Conservation (phyloP, 2,329 filamentous ascomycete genomes). For the Trichoderma arundinaceum region DNA sequence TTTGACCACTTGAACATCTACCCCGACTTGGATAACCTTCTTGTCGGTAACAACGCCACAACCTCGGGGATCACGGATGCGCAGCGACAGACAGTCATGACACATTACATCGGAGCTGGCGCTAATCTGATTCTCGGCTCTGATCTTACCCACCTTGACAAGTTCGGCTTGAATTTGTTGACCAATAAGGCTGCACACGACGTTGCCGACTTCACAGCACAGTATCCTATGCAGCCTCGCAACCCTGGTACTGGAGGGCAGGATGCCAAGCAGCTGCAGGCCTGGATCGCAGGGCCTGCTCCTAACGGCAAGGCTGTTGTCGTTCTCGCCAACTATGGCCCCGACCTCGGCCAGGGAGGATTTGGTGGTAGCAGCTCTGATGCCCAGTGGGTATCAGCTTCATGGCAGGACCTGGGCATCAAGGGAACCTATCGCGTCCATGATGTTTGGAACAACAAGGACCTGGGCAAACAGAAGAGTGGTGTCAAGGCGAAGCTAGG, state of each 20-base stretch:
- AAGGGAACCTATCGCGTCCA: conserved; percentile 24
- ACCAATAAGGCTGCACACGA: conserved; percentile 32
- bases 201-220: conserved; percentile 34
- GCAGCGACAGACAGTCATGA: conserved; percentile 35
- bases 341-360: conserved; percentile 34
- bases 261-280: conserved; percentile 35
- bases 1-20: conserved; percentile 33
- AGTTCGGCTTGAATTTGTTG: conserved; percentile 32
- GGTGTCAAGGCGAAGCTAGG: conserved; percentile 22
- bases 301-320: conserved; percentile 32
- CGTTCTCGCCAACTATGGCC: conserved; percentile 36
- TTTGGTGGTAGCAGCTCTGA: conserved; percentile 27
- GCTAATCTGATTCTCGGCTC: conserved; percentile 34
- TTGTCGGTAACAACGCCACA: conserved; percentile 32
- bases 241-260: conserved; percentile 34
- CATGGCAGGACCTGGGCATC: conserved; percentile 34
- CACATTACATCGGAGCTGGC: conserved; percentile 35
- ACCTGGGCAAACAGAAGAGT: conserved; percentile 22
- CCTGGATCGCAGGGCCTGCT: conserved; percentile 35
- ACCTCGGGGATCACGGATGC: conserved; percentile 33
- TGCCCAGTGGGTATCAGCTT: conserved; percentile 31
- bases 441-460: conserved; percentile 34
- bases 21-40: conserved; percentile 35
- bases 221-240: conserved; percentile 34
- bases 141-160: conserved; percentile 33